Evolutionary conservation across 805 yeast species (phyloP).

Genomic region (Myxozyma lipomycoides): DNA sequence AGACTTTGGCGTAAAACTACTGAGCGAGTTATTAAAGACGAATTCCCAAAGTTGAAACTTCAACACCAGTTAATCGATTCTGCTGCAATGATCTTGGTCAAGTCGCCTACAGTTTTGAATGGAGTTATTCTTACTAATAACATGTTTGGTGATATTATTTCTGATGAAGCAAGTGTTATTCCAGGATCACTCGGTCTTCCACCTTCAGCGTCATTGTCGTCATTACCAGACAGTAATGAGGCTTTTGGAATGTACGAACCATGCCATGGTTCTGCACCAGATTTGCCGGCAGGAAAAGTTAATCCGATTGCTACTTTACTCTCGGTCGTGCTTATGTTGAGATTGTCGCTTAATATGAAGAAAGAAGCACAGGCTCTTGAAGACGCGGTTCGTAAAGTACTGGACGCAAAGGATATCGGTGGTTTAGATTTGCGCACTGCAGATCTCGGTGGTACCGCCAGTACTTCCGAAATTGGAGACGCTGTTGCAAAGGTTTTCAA

Average conservation of each 20-base stretch:
- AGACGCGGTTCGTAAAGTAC: constrained; percentile 75
- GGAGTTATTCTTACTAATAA: constrained; percentile 91
- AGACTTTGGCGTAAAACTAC: constrained; percentile 96
- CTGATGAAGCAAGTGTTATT: constrained; percentile 96
- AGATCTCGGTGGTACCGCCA: constrained; percentile 78
- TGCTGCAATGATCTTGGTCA: constrained; percentile 96
- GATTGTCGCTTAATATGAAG: constrained; percentile 75
- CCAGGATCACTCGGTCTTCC: constrained; percentile 96
- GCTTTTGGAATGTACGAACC: constrained; percentile 98
- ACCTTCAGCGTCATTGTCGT: constrained; percentile 94
- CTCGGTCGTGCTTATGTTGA: constrained; percentile 96
- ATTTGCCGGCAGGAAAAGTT: constrained; percentile 78
- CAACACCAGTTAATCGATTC: constrained; percentile 97
- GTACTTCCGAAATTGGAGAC: constrained; percentile 90
- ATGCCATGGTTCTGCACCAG: constrained; percentile 98
- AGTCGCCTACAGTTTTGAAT: constrained; percentile 84
- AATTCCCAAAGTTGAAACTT: constrained; percentile 82
- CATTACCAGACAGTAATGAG: constrained; percentile 89
- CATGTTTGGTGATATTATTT: constrained; percentile 97
- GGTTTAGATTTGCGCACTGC: constrained; percentile 65
- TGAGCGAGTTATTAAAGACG: constrained; percentile 73
- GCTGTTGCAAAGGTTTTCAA: constrained; percentile 58
- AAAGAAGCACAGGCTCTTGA: constrained; percentile 87
- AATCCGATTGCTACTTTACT: constrained; percentile 93
- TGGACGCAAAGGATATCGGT: constrained; percentile 57